Conservation (phyloP, 176 grass and related monocot species). For the Oryza meyeriana region DNA sequence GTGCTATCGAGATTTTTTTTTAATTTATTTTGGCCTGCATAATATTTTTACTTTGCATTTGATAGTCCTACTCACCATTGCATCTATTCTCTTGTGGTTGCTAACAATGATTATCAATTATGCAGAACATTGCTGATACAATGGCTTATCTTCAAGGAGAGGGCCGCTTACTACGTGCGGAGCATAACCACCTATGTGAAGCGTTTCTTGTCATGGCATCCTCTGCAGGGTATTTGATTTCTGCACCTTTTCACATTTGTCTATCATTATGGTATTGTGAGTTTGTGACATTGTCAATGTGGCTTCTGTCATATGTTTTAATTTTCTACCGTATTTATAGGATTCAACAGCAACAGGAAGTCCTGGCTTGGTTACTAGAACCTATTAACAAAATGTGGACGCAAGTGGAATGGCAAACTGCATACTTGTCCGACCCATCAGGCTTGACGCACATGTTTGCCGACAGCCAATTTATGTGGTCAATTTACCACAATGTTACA, state of each 20-base stretch:
- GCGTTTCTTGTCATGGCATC: constrained; percentile 96
- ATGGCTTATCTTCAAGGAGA: constrained; percentile 96
- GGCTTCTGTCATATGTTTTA: constrained; percentile 21
- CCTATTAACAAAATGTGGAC: constrained; percentile 88
- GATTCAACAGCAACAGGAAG: constrained; percentile 96
- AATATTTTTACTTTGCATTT: constrained; percentile 8
- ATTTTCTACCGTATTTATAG: constrained; percentile 43
- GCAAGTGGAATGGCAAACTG: constrained; percentile 86
- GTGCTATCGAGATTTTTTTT: background rate
- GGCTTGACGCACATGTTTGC: constrained; percentile 67
- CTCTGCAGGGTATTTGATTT: constrained; percentile 72
- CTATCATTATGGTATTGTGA: background rate
- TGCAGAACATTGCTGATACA: constrained; percentile 85
- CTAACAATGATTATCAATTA: constrained; percentile 29
- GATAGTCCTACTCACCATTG: background rate
- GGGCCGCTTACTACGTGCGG: constrained; percentile 74
- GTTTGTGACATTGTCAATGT: constrained; percentile 9
- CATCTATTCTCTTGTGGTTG: constrained; percentile 15
- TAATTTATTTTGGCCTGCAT: constrained; percentile 26
- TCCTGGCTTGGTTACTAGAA: constrained; percentile 91
- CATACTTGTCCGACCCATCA: constrained; percentile 81
- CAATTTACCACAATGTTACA: constrained; percentile 84
- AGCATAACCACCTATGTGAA: constrained; percentile 97
- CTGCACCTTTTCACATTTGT: constrained; percentile 17
- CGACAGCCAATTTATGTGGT: constrained; percentile 93